These are phyloP conservation scores for Marchantia paleacea DNA, from an alignment of 225 moss, liverwort and hornwort species.

Conservation along the genomic window DNA sequence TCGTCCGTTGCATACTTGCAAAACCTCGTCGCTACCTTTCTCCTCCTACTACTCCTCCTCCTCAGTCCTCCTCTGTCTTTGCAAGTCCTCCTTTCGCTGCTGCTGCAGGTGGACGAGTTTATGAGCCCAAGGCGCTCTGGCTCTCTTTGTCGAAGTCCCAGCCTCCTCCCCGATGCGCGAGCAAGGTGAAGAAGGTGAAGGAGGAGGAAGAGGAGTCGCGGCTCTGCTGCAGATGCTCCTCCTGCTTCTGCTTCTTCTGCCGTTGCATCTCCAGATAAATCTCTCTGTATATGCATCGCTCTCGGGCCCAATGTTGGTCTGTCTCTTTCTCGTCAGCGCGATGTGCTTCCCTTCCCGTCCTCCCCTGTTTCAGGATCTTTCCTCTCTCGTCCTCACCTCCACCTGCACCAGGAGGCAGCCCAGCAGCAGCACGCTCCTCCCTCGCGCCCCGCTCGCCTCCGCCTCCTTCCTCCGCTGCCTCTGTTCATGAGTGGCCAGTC, in stretches of 20 bases:
- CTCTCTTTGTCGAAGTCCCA: too few relatives aligned
- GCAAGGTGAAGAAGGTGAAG: too few relatives aligned
- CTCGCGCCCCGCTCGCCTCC: neutral
- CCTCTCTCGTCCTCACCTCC: neutral
- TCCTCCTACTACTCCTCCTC: neutral
- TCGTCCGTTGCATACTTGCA: neutral
- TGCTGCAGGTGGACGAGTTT: neutral
- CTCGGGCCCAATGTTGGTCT: neutral
- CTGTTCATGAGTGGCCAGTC: neutral
- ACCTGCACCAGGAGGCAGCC: too few relatives aligned
- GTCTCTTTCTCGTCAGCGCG: neutral
- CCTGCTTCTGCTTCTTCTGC: neutral
- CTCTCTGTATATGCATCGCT: slow-evolving; percentile 5
- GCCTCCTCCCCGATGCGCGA: too few relatives aligned
- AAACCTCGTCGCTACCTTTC: neutral
- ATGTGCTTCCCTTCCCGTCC: neutral
- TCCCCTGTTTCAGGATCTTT: slow-evolving; percentile 8
- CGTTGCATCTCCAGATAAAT: slow-evolving; percentile 7
- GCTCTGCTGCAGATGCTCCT: neutral
- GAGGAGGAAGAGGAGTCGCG: too few relatives aligned
- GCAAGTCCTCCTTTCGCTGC: too few relatives aligned
- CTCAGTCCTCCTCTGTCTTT: neutral
- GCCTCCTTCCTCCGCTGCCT: neutral
- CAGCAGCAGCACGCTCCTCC: too few relatives aligned
- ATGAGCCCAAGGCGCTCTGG: too few relatives aligned